Conservation (phyloP, 345 rosid species). For the Linum trigynum region DNA sequence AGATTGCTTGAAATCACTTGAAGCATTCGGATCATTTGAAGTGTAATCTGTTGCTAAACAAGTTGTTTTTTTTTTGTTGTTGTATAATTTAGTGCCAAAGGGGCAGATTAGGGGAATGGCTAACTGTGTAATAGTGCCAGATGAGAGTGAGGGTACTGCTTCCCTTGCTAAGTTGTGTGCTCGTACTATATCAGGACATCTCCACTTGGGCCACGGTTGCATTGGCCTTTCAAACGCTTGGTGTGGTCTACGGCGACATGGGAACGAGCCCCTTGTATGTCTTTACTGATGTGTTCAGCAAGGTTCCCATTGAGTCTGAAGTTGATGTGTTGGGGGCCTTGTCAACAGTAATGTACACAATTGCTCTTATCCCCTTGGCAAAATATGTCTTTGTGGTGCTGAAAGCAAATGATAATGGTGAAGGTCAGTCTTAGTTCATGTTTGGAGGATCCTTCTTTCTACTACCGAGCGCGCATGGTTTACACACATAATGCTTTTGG, state of each 20-base stretch:
- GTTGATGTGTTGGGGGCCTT: conserved; percentile 92
- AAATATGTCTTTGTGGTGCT: conserved; percentile 92
- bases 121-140: no score
- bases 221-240: conserved; percentile 93
- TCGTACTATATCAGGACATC: conserved; percentile 42
- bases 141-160: not conserved
- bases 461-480: conserved; percentile 3
- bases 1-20: no score
- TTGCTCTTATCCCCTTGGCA: conserved; percentile 75
- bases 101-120: no score
- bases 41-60: no score
- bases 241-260: conserved; percentile 97
- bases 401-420: conserved; percentile 94
- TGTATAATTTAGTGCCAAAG: no score
- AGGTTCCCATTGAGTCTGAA: conserved; percentile 65
- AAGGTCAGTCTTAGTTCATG: conserved; percentile 37
- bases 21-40: no score
- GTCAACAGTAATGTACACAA: conserved; percentile 84
- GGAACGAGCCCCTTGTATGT: conserved; percentile 97
- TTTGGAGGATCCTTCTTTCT: not conserved
- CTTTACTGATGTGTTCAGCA: conserved; percentile 84
- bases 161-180: conserved; percentile 15
- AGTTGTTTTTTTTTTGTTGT: no score
- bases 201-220: conserved; percentile 58
- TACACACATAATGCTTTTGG: conserved; percentile 14